phyloP scores from a whole-genome alignment of 2,329 filamentous ascomycete genomes.

The Cercospora canescens region DNA sequence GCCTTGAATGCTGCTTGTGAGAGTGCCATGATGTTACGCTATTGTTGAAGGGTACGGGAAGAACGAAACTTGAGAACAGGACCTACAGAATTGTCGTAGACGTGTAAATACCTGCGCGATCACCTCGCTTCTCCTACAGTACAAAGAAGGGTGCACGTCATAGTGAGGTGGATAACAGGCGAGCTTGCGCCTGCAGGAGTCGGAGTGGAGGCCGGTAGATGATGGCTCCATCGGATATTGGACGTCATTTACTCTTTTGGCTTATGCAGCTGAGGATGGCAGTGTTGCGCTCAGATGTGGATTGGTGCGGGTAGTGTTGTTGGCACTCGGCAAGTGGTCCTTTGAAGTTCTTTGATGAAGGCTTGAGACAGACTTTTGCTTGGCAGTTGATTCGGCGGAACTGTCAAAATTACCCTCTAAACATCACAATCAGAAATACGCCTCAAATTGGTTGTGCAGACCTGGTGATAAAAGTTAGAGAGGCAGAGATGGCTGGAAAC shows the following conservation, averaged over 20 bases:
- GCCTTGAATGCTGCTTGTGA: slow-evolving; percentile 66
- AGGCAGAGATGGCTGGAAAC: too few species aligned
- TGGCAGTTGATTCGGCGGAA: too few species aligned
- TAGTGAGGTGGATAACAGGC: slow-evolving; percentile 11
- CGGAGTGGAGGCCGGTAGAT: background rate
- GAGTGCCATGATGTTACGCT: slow-evolving; percentile 40
- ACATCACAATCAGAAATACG: too few species aligned
- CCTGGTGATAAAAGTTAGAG: too few species aligned
- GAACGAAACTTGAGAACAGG: background rate
- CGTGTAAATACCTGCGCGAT: background rate
- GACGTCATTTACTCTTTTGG: slow-evolving; percentile 2
- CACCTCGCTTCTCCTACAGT: background rate
- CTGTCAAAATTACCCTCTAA: too few species aligned
- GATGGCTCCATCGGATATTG: background rate
- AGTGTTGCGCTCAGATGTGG: background rate
- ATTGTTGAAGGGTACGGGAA: background rate
- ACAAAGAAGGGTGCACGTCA: background rate
- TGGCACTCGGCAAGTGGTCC: background rate
- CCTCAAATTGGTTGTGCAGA: too few species aligned
- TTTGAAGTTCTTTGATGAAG: too few species aligned
- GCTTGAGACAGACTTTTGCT: too few species aligned
- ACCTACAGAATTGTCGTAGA: background rate
- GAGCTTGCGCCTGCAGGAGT: background rate
- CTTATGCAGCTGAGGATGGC: background rate
- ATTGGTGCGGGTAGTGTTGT: background rate